phyloP scores from a whole-genome alignment of 208 protist species.

The Porcisia hertigi region DNA sequence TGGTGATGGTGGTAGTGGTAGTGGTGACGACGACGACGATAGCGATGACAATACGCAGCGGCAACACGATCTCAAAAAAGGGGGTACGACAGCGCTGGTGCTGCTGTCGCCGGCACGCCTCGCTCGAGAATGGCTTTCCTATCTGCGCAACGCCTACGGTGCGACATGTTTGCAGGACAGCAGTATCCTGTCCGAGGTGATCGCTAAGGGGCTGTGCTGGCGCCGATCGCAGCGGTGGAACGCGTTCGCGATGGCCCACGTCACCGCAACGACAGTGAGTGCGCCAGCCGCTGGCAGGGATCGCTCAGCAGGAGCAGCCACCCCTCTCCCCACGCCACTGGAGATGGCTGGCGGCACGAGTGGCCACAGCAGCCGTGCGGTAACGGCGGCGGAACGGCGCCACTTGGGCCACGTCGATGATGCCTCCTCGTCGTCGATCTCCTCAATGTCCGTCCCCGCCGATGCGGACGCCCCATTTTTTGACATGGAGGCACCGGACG shows the following conservation, averaged over 20 bases:
- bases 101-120: slow-evolving; percentile 37
- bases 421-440: background rate
- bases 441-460: background rate
- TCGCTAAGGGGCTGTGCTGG: slow-evolving; percentile 50
- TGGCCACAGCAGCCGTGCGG: background rate
- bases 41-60: background rate
- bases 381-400: background rate
- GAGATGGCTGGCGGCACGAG: background rate
- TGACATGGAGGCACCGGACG: background rate
- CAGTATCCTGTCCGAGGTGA: slow-evolving; percentile 41
- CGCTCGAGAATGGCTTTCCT: slow-evolving; percentile 56
- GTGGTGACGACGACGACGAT: background rate
- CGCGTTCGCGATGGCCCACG: slow-evolving; percentile 23
- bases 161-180: slow-evolving; percentile 16
- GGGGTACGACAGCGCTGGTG: background rate
- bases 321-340: background rate
- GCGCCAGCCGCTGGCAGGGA: background rate
- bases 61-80: background rate
- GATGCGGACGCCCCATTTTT: background rate
- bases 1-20: background rate
- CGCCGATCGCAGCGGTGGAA: slow-evolving; percentile 59
- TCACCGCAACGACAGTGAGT: background rate
- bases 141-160: slow-evolving; percentile 42
- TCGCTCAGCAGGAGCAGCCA: background rate
- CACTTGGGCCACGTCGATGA: too few relatives aligned